These are phyloP conservation scores for Trichoderma arundinaceum DNA, from an alignment of 2,329 filamentous ascomycete species.

Conservation along the genomic window DNA sequence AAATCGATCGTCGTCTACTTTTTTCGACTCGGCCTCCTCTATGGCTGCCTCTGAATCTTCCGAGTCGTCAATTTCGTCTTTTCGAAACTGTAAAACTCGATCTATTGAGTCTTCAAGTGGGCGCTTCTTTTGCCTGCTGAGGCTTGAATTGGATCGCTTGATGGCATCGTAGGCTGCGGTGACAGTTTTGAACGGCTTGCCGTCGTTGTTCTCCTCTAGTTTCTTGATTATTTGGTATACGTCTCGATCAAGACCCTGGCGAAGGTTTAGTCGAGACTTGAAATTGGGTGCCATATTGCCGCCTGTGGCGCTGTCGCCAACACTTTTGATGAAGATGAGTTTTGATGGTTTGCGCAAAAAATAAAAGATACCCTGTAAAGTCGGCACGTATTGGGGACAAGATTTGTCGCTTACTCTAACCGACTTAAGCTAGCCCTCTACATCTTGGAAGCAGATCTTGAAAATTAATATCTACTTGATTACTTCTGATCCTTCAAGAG, in stretches of 20 bases:
- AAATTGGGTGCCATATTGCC: slow-evolving; percentile 31
- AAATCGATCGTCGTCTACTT: slow-evolving; percentile 46
- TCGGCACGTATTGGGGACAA: not conserved
- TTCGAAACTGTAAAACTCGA: slow-evolving; percentile 75
- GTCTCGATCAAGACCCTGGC: slow-evolving; percentile 63
- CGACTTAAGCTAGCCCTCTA: not conserved
- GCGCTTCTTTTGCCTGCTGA: slow-evolving; percentile 82
- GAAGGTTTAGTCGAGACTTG: slow-evolving; percentile 35
- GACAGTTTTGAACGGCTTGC: slow-evolving; percentile 56
- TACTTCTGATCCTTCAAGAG: no score
- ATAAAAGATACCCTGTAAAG: not conserved
- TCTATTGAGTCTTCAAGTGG: slow-evolving; percentile 85
- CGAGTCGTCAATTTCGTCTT: slow-evolving; percentile 64
- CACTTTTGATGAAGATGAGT: not conserved
- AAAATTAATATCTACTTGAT: no score
- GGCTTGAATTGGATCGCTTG: slow-evolving; percentile 82
- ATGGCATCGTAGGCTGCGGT: slow-evolving; percentile 76
- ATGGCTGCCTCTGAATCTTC: slow-evolving; percentile 58
- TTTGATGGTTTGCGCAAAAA: slow-evolving; percentile 1
- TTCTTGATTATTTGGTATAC: slow-evolving; percentile 82
- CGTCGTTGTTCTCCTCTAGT: slow-evolving; percentile 69
- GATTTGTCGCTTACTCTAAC: not conserved
- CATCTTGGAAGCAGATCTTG: no score
- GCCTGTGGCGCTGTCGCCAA: slow-evolving; percentile 16
- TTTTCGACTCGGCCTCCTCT: slow-evolving; percentile 48